These are phyloP conservation scores for Aspergillus flavus DNA, from an alignment of 2,329 filamentous ascomycete genomes.

Conservation along the genomic window DNA sequence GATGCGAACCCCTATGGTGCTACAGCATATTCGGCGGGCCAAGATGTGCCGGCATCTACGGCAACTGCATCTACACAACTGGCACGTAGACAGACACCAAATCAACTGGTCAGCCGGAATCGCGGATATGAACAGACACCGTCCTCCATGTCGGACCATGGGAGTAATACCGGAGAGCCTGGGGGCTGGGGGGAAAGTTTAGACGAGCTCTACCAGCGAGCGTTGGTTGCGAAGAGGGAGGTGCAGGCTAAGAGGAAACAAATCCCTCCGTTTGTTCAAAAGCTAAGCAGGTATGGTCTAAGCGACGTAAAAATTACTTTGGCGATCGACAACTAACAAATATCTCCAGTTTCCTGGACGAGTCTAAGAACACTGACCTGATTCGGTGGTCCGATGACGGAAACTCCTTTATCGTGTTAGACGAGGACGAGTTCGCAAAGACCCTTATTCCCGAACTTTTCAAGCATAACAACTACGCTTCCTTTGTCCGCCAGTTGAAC, in stretches of 20 bases:
- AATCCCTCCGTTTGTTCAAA: conserved; percentile 97
- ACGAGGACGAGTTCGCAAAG: conserved; percentile 86
- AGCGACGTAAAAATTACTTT: not conserved
- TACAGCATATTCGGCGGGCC: conserved; percentile 43
- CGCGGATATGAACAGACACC: conserved; percentile 42
- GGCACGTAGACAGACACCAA: conserved; percentile 41
- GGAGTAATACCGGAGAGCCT: conserved; percentile 29
- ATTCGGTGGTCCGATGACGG: conserved; percentile 98
- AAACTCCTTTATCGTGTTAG: conserved; percentile 92
- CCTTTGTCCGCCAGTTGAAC: conserved; percentile 72
- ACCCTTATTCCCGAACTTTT: conserved; percentile 74
- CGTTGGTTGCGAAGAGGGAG: conserved; percentile 80
- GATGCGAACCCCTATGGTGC: conserved; percentile 45
- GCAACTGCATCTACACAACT: conserved; percentile 44
- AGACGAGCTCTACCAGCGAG: conserved; percentile 77
- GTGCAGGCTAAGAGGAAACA: conserved; percentile 89
- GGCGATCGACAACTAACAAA: conserved; percentile 15
- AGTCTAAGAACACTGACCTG: conserved; percentile 87
- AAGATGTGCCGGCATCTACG: conserved; percentile 55
- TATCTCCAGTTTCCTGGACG: conserved; percentile 77
- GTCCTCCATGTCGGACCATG: conserved; percentile 32
- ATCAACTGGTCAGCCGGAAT: conserved; percentile 42
- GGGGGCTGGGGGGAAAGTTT: conserved; percentile 64
- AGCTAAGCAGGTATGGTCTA: conserved; percentile 81
- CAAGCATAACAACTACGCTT: conserved; percentile 79